Evolutionary conservation across 1,139 yeast species (phyloP), one percentile per base, ranked within the genome.

Genomic region (Saccharomyces hybrid): DNA sequence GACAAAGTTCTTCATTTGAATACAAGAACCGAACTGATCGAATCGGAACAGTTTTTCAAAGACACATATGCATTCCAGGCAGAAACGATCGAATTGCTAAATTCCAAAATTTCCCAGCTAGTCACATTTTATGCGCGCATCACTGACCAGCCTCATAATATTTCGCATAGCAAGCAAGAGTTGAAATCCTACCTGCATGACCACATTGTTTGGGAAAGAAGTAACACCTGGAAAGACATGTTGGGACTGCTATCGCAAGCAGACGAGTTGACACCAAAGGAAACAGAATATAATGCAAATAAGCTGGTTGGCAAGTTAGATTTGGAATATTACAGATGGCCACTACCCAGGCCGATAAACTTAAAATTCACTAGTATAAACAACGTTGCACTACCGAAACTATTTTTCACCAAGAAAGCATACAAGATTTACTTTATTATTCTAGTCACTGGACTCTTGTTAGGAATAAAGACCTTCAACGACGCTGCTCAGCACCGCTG

Each of bases 181-280:
- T 73, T 84, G 59, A 81, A 83, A 52, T 77, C 84, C 4, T 83
- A 79, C 62, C 72, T 84, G 57, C 78, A 87, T 65, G 89, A 84
- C 59, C 88, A 83, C 64, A 85, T 84, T 52, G 88, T 84, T 8
- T 84, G 88, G 86, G 88, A 84, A 67, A 75, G 88, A 70, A 81
- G 83, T 58, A 83, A 87, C 0, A 83, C 83, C 5, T 84, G 88
- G 88, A 79, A 84, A 64, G 88, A 83, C 64, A 80, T 83, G 83
- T 75, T 83, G 57, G 85, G 86, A 1, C 69, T 83, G 54, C 84
- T 82, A 62, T 77, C 83, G 57, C 77, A 77, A 50, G 65, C 68
- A 30, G 68, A 67, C 30, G 67, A 64, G 31, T 57, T 69, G 26
- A 57, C 61, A 26, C 57, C 66, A 16, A 70, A 65, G 32, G 63